These are phyloP conservation scores for Fusarium proliferatum DNA, from an alignment of 2,329 filamentous ascomycete species.

Conservation along the genomic window DNA sequence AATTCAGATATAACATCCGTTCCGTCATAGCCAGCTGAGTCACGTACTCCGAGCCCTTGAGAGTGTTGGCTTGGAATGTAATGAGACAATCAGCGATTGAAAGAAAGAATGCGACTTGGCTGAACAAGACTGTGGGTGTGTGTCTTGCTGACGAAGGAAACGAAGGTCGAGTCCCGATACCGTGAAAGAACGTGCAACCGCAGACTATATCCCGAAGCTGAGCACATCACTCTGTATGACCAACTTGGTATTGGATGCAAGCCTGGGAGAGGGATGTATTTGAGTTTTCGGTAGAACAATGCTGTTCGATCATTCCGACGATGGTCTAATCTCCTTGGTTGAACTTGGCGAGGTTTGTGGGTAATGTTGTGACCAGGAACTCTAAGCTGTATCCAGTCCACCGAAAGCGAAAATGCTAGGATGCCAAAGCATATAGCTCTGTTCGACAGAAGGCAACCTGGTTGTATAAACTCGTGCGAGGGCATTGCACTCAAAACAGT, in stretches of 20 bases:
- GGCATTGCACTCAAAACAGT: not conserved
- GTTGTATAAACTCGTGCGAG: constrained; percentile 46
- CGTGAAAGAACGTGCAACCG: constrained; percentile 55
- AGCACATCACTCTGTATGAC: constrained; percentile 59
- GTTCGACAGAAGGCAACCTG: constrained; percentile 50
- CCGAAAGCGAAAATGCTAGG: constrained; percentile 50
- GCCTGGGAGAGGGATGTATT: constrained; percentile 53
- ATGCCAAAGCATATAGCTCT: constrained; percentile 52
- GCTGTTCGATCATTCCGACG: constrained; percentile 51
- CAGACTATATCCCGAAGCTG: constrained; percentile 55
- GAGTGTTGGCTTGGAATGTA: constrained; percentile 53
- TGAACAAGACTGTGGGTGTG: constrained; percentile 55
- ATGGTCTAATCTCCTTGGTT: constrained; percentile 51
- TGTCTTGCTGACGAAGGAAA: constrained; percentile 50
- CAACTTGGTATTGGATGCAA: constrained; percentile 54
- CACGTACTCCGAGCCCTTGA: constrained; percentile 54
- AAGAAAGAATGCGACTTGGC: constrained; percentile 46
- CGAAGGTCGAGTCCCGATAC: constrained; percentile 54
- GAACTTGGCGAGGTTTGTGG: constrained; percentile 46
- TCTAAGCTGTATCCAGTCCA: constrained; percentile 48
- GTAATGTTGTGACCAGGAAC: constrained; percentile 48
- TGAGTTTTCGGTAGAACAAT: constrained; percentile 57
- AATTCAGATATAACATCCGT: not conserved
- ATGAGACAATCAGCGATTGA: constrained; percentile 58
- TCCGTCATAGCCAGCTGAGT: not conserved